phyloP scores from a whole-genome alignment of 2,329 filamentous ascomycete genomes.

The Ceratocystis smalleyi region DNA sequence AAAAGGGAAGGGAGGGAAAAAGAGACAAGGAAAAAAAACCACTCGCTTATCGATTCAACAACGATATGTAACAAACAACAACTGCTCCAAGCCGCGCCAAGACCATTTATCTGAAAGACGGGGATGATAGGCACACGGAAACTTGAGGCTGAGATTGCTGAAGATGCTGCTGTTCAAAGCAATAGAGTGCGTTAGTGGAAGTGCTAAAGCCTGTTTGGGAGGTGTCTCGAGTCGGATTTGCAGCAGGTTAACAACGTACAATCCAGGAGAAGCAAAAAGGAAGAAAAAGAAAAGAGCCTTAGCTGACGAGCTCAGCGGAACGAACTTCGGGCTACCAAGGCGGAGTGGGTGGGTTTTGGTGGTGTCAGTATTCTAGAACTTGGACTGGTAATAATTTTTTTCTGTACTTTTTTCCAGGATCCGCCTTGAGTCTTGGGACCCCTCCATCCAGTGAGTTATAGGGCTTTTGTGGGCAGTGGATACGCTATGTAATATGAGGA shows the following conservation, averaged over 20 bases:
- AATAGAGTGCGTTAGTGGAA: background rate
- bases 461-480: slow-evolving; percentile 7
- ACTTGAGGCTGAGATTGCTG: background rate
- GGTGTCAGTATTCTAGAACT: background rate
- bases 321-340: background rate
- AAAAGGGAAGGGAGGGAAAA: slow-evolving; percentile 7
- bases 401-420: background rate
- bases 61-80: slow-evolving; percentile 4
- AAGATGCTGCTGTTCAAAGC: background rate
- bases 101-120: slow-evolving; percentile 1
- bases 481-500: slow-evolving; percentile 4
- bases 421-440: background rate
- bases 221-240: background rate
- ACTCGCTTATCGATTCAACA: slow-evolving; percentile 13
- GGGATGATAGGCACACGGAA: background rate
- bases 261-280: background rate
- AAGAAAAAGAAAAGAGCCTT: background rate
- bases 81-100: slow-evolving; percentile 1
- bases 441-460: background rate
- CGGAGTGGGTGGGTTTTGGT: background rate
- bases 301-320: slow-evolving; percentile 1
- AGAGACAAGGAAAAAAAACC: slow-evolving; percentile 5
- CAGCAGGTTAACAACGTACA: background rate
- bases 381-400: slow-evolving; percentile 5
- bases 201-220: background rate